Evolutionary conservation across 2,329 filamentous ascomycete genomes (phyloP), one percentile per base, ranked within the genome.

Genomic region (Leptographium galeiforme): DNA sequence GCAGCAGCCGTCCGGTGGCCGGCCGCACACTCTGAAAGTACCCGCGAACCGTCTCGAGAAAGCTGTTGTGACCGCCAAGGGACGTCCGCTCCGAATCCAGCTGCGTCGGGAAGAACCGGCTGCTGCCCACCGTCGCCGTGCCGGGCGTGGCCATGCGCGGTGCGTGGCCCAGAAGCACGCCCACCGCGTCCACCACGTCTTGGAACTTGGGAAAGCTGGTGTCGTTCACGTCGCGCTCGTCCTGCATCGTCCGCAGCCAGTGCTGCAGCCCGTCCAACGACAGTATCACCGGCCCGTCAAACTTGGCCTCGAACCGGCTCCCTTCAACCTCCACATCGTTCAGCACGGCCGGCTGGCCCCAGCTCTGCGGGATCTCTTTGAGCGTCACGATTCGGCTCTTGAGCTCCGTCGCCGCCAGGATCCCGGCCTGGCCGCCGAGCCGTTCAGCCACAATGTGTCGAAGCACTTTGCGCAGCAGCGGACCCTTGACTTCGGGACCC

Each of bases 11-110:
- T 2, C 75, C 76, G 0, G 77, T 81, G 0, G 72, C 72, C 0
- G 76, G 66, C 7, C 77, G 74, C 3, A 73, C 69, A 36, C 76
- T 79, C 60, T 78, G 74, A 53, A 79, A 79, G 58, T 75, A 79
- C 1, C 78, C 78, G 16, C 77, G 72, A 1, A 74, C 64, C 34
- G 75, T 69, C 8, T 50, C 45, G 7, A 50, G 61, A 51, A 52
- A 49, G 30, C 32, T 57, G 41, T 25, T 44, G 8, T 66, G 63
- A 6, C 53, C 43, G 7, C 60, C 60, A 6, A 74, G 59, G 0
- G 61, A 52, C 0, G 53, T 45, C 1, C 56, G 58, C 25, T 69
- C 66, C 1, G 60, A 57, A 1, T 30, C 58, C 52, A 3, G 62
- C 8, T 67, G 63, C 48, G 72, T 61, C 0, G 75, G 69, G 57